Base-by-base conservation (phyloP, 2,329 filamentous ascomycete genomes). In the Dactylellina leptospora region DNA sequence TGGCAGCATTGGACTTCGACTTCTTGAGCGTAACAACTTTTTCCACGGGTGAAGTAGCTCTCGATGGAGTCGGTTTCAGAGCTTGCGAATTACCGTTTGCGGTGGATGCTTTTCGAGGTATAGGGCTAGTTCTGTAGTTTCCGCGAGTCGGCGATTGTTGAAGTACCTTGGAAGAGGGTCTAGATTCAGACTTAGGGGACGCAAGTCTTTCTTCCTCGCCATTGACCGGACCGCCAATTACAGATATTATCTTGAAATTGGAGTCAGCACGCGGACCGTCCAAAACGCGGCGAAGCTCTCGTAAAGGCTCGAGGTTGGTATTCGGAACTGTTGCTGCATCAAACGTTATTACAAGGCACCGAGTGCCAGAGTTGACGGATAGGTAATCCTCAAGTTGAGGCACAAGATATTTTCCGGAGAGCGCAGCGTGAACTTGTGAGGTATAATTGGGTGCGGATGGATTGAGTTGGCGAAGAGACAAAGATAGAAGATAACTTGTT, bases 341-440 rank as follows among this genome's bases (percentile, higher is more conserved):
- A n/a, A 73, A 73, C 23, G 69, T 73, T 11, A 73, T 73, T 11
- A 73, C 60, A 1, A 73, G 50, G 16, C 59, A 64, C 16, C 69
- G 45, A 11, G 60, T 73, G 20, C 53, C 53, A 8, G 69, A 64
- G 22, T 73, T 64, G 22, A 73, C 60, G 11, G 69, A 73, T 28
- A 73, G 28, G 23, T 64, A 73, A 40, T 73, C 69, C 36, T 73
- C 69, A 4, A 73, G 59, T 28, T 73, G 69, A 9, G 69, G 69
- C 28, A 73, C 69, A 10, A 73, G 69, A 27, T 64, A 63, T 28
- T 73, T 73, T 13, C 69, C 69, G 44, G 69, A 73, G 6, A 73
- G 60, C 4, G 69, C 69, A 8, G 69, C 69, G n/a, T 73, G 69
- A 27, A 73, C 69, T 30, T 73, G 69, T 5, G 69, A 73, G 0